Base-by-base conservation (phyloP, 805 yeast genomes). In the Wickerhamomyces rabaulensis region DNA sequence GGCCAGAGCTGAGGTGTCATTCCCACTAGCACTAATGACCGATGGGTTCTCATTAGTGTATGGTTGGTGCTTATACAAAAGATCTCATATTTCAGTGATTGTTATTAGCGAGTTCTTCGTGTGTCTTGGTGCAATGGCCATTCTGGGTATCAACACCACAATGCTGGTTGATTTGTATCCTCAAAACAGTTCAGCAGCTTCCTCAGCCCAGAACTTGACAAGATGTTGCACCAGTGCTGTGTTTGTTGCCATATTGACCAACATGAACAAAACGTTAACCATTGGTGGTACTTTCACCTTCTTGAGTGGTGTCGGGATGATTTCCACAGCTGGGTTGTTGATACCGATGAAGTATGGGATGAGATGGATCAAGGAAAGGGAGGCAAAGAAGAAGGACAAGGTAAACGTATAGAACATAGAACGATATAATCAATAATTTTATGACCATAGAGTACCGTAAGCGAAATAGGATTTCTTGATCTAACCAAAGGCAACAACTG, bases 111-210 rank as follows among this genome's bases (percentile, higher is more conserved):
- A 83, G 6, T 80, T 79, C 40, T 60, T 83, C 44, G 70, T 79
- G 2, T 80, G 91, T 7, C 63, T 73, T 49, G 73, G 82, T n/a
- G 70, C 82, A 6, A 75, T 83, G 53, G 76, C 79, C 43, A 75
- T 80, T 38, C 57, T 84, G 36, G 73, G 84, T 15, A 72, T 78
- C 29, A 71, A 81, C 3, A 75, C 82, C 1, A 86, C 94, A 0
- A 64, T 89, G 37, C 61, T 87, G 46, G 85, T 88, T n/a, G 96
- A 90, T 58, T 60, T 88, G 47, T 82, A 75, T 51, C 95, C 96
- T 0, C 63, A 72, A 4, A 75, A 75, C 41, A 74, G 89, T 1
- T 87, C 95, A 0, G 78, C 92, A 3, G 84, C 91, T 5, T 76
- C 88, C 1, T 84, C 94, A 9, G 73, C 85, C 42, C 71, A 84